Percentiles rank a stretch among this genome's conserved stretches.
Evolutionary conservation across 169 alveolate genomes (phyloP).

Genomic region (Eimeria praecox): DNA sequence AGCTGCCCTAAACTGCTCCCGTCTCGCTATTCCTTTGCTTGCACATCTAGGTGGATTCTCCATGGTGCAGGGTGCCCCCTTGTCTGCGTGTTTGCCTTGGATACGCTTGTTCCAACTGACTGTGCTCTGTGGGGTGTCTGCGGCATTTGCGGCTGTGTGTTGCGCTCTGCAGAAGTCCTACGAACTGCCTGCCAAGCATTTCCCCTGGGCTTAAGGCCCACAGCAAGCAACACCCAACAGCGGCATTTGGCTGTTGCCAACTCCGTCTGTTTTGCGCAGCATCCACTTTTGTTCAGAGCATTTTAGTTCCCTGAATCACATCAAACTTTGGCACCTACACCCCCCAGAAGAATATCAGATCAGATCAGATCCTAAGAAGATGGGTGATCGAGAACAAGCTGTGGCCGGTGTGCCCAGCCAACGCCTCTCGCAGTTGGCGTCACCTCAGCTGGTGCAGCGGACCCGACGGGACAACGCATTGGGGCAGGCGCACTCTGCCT

Average conservation of each 20-base stretch:
- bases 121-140: conserved; percentile 29
- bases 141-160: background rate
- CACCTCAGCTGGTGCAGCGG: conserved; percentile 54
- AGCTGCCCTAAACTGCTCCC: background rate
- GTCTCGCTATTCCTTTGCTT: background rate
- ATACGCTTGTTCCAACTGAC: background rate
- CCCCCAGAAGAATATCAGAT: background rate
- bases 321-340: background rate
- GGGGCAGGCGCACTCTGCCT: conserved; percentile 11
- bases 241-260: background rate
- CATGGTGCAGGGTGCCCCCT: background rate
- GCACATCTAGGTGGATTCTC: too few species aligned
- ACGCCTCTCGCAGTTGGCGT: conserved; percentile 65
- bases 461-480: background rate
- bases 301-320: background rate
- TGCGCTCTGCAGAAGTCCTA: conserved; percentile 12
- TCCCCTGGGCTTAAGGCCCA: background rate
- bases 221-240: background rate
- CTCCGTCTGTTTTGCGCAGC: background rate
- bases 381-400: background rate
- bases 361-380: background rate
- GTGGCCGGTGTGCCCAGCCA: conserved; percentile 70
- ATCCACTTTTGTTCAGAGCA: background rate
- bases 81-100: background rate
- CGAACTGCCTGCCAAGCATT: background rate